These are phyloP conservation scores for Colletotrichum sp. DNA, from an alignment of 2,329 filamentous ascomycete species.

Conservation along the genomic window DNA sequence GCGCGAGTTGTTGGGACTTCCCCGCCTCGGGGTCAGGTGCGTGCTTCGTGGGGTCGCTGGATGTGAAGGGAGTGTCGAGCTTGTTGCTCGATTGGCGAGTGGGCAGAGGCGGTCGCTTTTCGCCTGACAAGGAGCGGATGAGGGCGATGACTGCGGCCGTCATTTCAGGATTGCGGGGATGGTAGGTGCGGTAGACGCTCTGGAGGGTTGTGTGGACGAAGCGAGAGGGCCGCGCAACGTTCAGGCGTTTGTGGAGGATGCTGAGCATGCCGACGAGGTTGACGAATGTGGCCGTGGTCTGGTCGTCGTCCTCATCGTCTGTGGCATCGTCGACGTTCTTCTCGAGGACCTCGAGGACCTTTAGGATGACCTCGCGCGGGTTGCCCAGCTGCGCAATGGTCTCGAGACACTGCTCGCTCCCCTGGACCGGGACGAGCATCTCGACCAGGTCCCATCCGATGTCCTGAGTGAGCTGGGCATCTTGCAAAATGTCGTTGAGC, in stretches of 20 bases:
- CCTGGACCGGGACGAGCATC: constrained; percentile 71
- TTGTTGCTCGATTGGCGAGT: constrained; percentile 63
- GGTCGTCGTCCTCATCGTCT: constrained; percentile 40
- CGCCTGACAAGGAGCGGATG: constrained; percentile 71
- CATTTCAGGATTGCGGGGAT: constrained; percentile 67
- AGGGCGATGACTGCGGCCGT: constrained; percentile 75
- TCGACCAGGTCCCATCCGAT: constrained; percentile 88
- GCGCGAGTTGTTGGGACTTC: constrained; percentile 53
- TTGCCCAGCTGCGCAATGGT: constrained; percentile 80
- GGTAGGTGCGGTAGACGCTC: constrained; percentile 72
- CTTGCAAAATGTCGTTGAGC: constrained; percentile 72
- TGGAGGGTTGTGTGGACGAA: constrained; percentile 81
- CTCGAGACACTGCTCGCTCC: constrained; percentile 73
- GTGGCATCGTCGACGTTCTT: constrained; percentile 50
- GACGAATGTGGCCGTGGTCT: constrained; percentile 62
- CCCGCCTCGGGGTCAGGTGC: constrained; percentile 67
- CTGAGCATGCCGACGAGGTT: constrained; percentile 74
- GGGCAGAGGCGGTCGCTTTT: constrained; percentile 68
- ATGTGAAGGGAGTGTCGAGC: constrained; percentile 59
- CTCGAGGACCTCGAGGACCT: constrained; percentile 76
- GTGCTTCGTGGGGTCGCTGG: constrained; percentile 58
- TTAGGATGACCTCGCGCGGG: constrained; percentile 81
- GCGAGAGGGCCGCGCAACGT: constrained; percentile 78
- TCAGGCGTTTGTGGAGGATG: constrained; percentile 75
- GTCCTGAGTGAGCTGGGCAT: constrained; percentile 71